A percentile compares a stretch with the other conserved stretches of the same genome.
Conservation (phyloP, 2,329 filamentous ascomycete genomes). For the Trichoderma sp. region DNA sequence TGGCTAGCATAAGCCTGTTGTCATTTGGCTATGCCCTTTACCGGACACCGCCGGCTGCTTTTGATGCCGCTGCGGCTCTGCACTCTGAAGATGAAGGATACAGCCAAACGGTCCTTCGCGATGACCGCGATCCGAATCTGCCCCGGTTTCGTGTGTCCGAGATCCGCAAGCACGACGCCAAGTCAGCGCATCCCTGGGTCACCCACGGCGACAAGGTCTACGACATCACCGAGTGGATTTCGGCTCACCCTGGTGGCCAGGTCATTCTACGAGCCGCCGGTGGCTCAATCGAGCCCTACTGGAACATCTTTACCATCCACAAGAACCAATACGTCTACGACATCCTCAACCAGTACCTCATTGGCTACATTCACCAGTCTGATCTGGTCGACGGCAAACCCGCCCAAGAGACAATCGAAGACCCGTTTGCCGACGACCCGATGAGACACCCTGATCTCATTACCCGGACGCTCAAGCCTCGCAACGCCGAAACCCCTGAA, state of each 20-base stretch:
- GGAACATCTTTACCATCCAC: constrained; percentile 71
- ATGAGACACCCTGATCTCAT: constrained; percentile 52
- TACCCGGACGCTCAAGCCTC: constrained; percentile 55
- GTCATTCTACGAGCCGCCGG: constrained; percentile 68
- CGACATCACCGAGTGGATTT: constrained; percentile 69
- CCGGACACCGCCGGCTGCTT: not conserved
- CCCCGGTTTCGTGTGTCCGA: constrained; percentile 54
- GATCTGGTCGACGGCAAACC: constrained; percentile 62
- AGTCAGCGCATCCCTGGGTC: constrained; percentile 61
- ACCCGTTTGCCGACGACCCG: constrained; percentile 60
- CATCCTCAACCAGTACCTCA: constrained; percentile 64
- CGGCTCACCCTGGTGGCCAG: constrained; percentile 65
- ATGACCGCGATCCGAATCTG: constrained; percentile 40
- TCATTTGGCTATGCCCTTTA: constrained; percentile 14
- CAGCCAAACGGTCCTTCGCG: not conserved
- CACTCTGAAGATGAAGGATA: not conserved
- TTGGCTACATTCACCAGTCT: constrained; percentile 59
- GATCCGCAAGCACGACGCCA: constrained; percentile 53
- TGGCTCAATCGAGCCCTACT: constrained; percentile 65
- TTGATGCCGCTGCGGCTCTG: constrained; percentile 13
- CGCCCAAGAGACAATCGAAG: constrained; percentile 55
- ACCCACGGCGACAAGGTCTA: constrained; percentile 66
- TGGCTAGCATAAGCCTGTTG: constrained; percentile 12
- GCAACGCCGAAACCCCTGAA: constrained; percentile 62
- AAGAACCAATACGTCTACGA: constrained; percentile 65